A percentile compares a stretch with the other conserved stretches of the same genome.
Evolutionary conservation across 768 basidiomycete species (phyloP).

Genomic region (Suillus subalutaceus): DNA sequence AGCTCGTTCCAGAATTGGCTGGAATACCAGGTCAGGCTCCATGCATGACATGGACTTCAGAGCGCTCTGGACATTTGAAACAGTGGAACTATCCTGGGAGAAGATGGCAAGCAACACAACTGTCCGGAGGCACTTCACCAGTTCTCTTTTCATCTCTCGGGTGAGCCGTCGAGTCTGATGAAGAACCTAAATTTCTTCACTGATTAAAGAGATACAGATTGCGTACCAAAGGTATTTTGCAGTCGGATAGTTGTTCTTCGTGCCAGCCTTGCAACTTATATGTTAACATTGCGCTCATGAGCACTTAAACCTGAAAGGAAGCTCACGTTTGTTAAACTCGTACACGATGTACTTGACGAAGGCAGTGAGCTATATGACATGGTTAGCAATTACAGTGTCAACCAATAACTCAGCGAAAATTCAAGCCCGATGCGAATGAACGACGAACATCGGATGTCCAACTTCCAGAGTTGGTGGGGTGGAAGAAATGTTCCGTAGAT

Average conservation of each 20-base stretch:
- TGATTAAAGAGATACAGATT: constrained; percentile 1
- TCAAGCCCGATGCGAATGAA: constrained; percentile 4
- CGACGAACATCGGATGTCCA: constrained; percentile 44
- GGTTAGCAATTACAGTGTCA: constrained; percentile 12
- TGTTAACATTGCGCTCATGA: constrained; percentile 6
- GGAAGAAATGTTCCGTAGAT: constrained; percentile 65
- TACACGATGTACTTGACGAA: constrained; percentile 73
- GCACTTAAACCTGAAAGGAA: background rate
- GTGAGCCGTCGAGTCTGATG: constrained; percentile 75
- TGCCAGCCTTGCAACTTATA: constrained; percentile 59
- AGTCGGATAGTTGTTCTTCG: constrained; percentile 74
- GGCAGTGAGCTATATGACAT: constrained; percentile 7
- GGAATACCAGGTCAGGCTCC: constrained; percentile 85
- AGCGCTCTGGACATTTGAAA: constrained; percentile 75
- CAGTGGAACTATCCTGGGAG: constrained; percentile 76
- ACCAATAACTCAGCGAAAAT: background rate
- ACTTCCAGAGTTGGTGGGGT: constrained; percentile 25
- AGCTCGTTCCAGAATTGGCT: constrained; percentile 80
- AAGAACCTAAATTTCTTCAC: constrained; percentile 8
- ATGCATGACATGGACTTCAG: constrained; percentile 82
- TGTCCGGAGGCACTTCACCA: constrained; percentile 81
- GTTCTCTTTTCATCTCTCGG: constrained; percentile 75
- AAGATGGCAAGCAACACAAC: constrained; percentile 90
- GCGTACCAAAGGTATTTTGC: constrained; percentile 73
- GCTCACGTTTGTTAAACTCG: constrained; percentile 80